Evolutionary conservation across 805 yeast genomes (phyloP), one percentile per base, ranked within the genome.

Genomic region (Saccharomycopsis vini): DNA sequence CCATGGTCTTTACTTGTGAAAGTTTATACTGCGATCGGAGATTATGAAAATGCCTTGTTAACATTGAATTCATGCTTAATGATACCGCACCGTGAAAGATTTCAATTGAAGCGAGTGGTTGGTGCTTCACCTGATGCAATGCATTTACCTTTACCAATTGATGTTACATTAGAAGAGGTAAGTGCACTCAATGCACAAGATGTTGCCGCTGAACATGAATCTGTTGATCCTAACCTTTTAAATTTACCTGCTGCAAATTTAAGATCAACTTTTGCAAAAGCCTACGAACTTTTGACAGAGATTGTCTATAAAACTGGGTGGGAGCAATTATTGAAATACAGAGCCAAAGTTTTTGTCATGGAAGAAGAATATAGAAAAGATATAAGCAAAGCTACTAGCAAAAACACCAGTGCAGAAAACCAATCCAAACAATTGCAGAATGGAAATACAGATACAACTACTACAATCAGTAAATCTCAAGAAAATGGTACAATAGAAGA

Each of bases 51-150:
- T 52, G 84, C 92, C 1, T 65, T 84, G 42, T 62, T 82, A 45
- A 75, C 88, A 1, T 66, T 84, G 51, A 84, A 84, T 54, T 78
- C 90, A 13, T 81, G 89, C 55, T 94, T 94, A 20, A 81, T 84
- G 87, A 79, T 79, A 43, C 74, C 82, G 9, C 76, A 78, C 54
- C 79, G 77, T 56, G 92, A 83, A 53, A 73, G 73, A 50, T 82
- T 68, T 57, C 66, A 70, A 19, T 67, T 81, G 53, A 75, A 72
- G 56, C 66, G 92, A 54, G 70, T 79, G 3, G 73, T 74, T 9
- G 72, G 75, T 22, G 71, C 78, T 18, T 60, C 62, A 21, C 57
- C 67, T 16, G 76, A 74, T 3, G 73, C 71, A 45, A 61, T 84
- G 52, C 94, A 84, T 60, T 66, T 84, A 34, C 94, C 95, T 0